These are phyloP conservation scores for Candida namnaoensis DNA, from an alignment of 805 yeast species.

Conservation along the genomic window DNA sequence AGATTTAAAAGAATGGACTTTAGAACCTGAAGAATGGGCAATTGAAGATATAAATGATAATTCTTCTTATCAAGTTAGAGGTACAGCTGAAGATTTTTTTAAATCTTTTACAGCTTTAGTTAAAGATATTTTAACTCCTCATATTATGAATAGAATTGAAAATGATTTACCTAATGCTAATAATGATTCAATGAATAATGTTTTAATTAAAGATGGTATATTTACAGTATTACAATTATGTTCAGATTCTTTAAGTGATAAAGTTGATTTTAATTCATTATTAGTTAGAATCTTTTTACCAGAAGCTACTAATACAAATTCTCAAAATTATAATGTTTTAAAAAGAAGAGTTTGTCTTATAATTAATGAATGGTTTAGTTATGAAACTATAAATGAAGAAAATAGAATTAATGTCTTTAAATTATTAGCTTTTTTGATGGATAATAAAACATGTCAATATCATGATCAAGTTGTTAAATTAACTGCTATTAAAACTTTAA, in stretches of 20 bases:
- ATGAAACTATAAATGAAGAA: slow-evolving; percentile 47
- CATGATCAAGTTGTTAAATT: slow-evolving; percentile 78
- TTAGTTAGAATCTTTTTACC: slow-evolving; percentile 60
- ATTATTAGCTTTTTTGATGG: slow-evolving; percentile 35
- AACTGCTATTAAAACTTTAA: slow-evolving; percentile 63
- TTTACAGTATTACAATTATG: slow-evolving; percentile 79
- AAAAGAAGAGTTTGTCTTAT: slow-evolving; percentile 72
- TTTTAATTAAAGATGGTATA: slow-evolving; percentile 69
- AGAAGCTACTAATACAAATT: slow-evolving; percentile 32
- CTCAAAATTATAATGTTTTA: slow-evolving; percentile 51
- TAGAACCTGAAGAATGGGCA: slow-evolving; percentile 91
- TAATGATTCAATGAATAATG: slow-evolving; percentile 30
- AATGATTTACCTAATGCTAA: slow-evolving; percentile 24
- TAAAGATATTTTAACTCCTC: slow-evolving; percentile 44
- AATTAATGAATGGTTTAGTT: slow-evolving; percentile 72
- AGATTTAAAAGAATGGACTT: slow-evolving; percentile 75
- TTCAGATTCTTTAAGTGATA: slow-evolving; percentile 52
- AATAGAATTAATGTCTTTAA: slow-evolving; percentile 52
- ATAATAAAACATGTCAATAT: slow-evolving; percentile 28
- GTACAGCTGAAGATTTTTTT: slow-evolving; percentile 81
- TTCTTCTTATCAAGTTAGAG: slow-evolving; percentile 79
- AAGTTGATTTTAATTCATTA: slow-evolving; percentile 61
- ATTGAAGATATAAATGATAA: slow-evolving; percentile 68
- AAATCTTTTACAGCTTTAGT: slow-evolving; percentile 63
- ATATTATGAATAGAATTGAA: slow-evolving; percentile 51